Evolutionary conservation across 768 basidiomycete species (phyloP).

Genomic region (Roridomyces roridus): DNA sequence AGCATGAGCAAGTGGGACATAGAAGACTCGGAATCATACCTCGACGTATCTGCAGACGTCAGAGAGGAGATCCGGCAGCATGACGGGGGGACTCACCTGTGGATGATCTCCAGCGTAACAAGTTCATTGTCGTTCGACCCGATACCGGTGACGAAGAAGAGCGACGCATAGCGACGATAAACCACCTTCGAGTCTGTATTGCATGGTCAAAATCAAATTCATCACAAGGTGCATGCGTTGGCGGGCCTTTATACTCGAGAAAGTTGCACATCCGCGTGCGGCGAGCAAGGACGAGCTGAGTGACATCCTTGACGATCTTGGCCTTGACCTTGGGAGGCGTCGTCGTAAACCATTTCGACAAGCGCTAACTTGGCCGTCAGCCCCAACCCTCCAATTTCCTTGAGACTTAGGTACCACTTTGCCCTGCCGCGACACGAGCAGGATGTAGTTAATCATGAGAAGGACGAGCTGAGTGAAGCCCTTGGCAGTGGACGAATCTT

Average conservation of each 20-base stretch:
- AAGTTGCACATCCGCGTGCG: conserved; percentile 89
- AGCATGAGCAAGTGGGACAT: too few relatives aligned
- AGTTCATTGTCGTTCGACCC: conserved; percentile 80
- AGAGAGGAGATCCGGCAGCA: conserved; percentile 82
- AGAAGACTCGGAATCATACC: too few relatives aligned
- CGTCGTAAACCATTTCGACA: conserved; percentile 89
- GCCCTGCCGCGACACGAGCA: conserved; percentile 84
- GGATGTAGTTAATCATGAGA: conserved; percentile 85
- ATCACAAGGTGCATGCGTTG: conserved; percentile 40
- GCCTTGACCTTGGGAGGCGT: conserved; percentile 73
- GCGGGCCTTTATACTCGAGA: conserved; percentile 82
- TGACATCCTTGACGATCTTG: conserved; percentile 91
- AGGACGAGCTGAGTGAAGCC: too few relatives aligned
- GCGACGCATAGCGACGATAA: conserved; percentile 83
- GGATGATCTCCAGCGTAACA: conserved; percentile 82
- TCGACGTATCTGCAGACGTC: too few relatives aligned
- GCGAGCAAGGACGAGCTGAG: conserved; percentile 82
- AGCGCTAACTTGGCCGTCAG: conserved; percentile 84
- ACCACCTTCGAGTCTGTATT: conserved; percentile 62
- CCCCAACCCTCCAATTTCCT: not conserved
- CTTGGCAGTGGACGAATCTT: too few relatives aligned
- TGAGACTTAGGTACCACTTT: conserved; percentile 14
- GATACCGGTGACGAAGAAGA: conserved; percentile 86
- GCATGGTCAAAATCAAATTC: not conserved
- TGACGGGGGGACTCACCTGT: conserved; percentile 85